Evolutionary conservation across 495 filamentous ascomycete species (phyloP).

Genomic region (Talaromyces borbonicus): DNA sequence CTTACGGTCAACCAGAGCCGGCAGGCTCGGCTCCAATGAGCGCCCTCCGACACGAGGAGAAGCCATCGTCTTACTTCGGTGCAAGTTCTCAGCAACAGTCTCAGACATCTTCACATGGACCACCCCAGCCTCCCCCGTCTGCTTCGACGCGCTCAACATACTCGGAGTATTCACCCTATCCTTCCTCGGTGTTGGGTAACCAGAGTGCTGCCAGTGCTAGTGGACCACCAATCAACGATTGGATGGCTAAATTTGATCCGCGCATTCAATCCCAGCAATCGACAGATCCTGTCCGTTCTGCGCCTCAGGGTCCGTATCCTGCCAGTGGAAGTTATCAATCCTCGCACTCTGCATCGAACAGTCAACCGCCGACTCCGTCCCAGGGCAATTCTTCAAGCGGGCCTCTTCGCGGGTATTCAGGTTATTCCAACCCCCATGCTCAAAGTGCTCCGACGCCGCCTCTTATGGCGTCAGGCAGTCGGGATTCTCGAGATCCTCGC

Average conservation of each 20-base stretch:
- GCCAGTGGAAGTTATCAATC: slow-evolving; percentile 15
- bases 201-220: slow-evolving; percentile 10
- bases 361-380: slow-evolving; percentile 25
- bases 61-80: slow-evolving; percentile 5
- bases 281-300: slow-evolving; percentile 13
- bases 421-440: slow-evolving; percentile 22
- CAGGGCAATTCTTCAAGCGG: slow-evolving; percentile 7
- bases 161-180: slow-evolving; percentile 27
- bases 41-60: slow-evolving; percentile 9
- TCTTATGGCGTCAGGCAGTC: slow-evolving; percentile 13
- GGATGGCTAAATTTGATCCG: slow-evolving; percentile 39
- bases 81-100: slow-evolving; percentile 5
- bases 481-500: slow-evolving; percentile 15
- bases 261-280: slow-evolving; percentile 17
- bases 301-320: slow-evolving; percentile 20
- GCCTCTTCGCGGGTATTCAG: slow-evolving; percentile 28
- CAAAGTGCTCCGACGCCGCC: slow-evolving; percentile 12
- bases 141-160: slow-evolving; percentile 16
- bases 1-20: slow-evolving; percentile 15
- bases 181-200: slow-evolving; percentile 12
- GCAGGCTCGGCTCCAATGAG: slow-evolving; percentile 8
- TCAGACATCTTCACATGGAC: not conserved
- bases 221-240: slow-evolving; percentile 29
- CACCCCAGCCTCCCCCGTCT: not conserved
- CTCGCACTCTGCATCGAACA: slow-evolving; percentile 28